These are phyloP conservation scores for Spinacia oleracea DNA, from an alignment of 179 eudicot genomes.

Conservation along the genomic window DNA sequence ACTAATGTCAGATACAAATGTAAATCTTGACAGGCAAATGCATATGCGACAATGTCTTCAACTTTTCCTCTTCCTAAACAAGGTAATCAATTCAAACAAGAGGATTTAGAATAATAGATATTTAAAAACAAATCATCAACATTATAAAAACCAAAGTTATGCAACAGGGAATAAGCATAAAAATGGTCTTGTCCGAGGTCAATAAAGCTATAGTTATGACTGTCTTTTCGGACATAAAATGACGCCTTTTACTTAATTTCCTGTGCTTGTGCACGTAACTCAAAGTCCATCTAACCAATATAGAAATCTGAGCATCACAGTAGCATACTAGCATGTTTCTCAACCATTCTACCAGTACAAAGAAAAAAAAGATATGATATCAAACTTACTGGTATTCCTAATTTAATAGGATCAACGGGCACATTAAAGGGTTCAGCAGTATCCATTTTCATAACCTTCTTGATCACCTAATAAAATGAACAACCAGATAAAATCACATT, in stretches of 20 bases:
- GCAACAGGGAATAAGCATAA: not conserved
- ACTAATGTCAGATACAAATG: not conserved
- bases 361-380: slow-evolving; percentile 3
- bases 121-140: not conserved
- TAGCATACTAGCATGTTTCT: not conserved
- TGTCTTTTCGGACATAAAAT: not conserved
- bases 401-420: slow-evolving; percentile 80
- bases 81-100: not conserved
- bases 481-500: slow-evolving; percentile 1
- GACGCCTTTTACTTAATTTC: not conserved
- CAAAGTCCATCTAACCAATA: not conserved
- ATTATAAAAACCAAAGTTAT: not conserved
- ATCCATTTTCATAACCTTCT: slow-evolving; percentile 88
- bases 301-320: not conserved
- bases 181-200: not conserved
- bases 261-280: not conserved
- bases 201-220: not conserved
- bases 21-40: not conserved
- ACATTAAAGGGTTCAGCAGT: slow-evolving; percentile 89
- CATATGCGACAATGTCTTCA: not conserved
- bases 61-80: not conserved
- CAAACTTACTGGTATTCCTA: slow-evolving; percentile 81
- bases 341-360: not conserved
- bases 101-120: not conserved
- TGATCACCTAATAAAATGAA: slow-evolving; percentile 51